A percentile compares a stretch with the other conserved stretches of the same genome.
Evolutionary conservation across 257 asterid species (phyloP).

Genomic region (Solanum infundibuliforme): DNA sequence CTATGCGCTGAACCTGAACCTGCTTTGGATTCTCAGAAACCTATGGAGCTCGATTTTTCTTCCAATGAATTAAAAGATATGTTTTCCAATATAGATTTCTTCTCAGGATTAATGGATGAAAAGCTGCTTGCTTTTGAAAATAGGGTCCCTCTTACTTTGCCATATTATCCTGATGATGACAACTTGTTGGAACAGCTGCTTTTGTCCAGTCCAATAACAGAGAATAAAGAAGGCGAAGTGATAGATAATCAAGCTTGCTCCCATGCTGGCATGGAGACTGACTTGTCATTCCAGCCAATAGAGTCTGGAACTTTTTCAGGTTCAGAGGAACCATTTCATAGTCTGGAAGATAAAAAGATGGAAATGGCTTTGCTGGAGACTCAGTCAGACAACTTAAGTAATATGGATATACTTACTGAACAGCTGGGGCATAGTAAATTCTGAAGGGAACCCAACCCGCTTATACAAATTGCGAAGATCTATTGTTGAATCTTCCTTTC

Average conservation of each 20-base stretch:
- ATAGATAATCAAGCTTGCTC: constrained; percentile 10
- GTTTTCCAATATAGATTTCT: constrained; percentile 43
- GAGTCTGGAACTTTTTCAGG: constrained; percentile 1
- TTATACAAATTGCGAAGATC: background rate
- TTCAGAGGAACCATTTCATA: constrained; percentile 8
- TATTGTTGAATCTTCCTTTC: background rate
- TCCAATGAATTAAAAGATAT: constrained; percentile 62
- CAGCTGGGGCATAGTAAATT: constrained; percentile 21
- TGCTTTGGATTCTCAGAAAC: constrained; percentile 22
- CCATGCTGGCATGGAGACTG: constrained; percentile 4
- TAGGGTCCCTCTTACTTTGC: constrained; percentile 38
- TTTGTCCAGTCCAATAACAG: constrained; percentile 30
- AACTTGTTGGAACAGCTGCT: constrained; percentile 57
- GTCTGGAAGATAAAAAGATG: constrained; percentile 4
- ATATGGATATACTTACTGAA: constrained; percentile 22
- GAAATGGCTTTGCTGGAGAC: background rate
- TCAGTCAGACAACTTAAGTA: background rate
- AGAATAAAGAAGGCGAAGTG: constrained; percentile 11
- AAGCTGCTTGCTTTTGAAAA: constrained; percentile 28
- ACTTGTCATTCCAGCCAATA: constrained; percentile 1
- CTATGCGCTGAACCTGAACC: background rate
- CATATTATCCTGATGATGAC: constrained; percentile 41
- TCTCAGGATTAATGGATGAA: constrained; percentile 42
- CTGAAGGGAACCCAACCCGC: background rate
- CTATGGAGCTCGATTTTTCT: constrained; percentile 54